phyloP scores from a whole-genome alignment of 768 basidiomycete species.

The Daedaleopsis nitida region DNA sequence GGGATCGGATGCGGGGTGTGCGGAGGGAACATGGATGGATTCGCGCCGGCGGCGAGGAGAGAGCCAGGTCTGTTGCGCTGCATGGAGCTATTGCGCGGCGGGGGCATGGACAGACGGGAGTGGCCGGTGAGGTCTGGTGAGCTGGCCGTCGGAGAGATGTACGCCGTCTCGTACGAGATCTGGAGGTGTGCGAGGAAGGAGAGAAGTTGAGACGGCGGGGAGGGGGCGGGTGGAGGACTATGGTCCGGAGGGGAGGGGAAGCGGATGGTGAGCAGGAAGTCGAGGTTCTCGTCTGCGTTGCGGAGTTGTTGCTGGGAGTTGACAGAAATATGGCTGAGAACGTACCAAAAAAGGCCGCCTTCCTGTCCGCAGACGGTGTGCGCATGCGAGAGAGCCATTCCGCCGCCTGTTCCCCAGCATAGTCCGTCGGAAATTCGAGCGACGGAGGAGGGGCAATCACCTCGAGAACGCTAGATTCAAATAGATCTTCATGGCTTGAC shows the following conservation, averaged over 20 bases:
- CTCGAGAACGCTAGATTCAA: conserved; percentile 58
- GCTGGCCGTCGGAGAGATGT: conserved; percentile 56
- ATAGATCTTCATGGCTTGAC: conserved; percentile 63
- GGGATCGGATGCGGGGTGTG: conserved; percentile 86
- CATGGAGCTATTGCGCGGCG: conserved; percentile 55
- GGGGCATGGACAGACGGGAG: conserved; percentile 39
- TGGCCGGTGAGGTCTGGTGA: conserved; percentile 31
- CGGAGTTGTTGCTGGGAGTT: not conserved
- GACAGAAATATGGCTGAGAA: not conserved
- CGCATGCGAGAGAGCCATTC: conserved; percentile 58
- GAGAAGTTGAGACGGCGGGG: conserved; percentile 45
- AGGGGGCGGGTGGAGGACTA: conserved; percentile 34
- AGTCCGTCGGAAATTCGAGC: conserved; percentile 56
- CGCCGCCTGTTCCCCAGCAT: conserved; percentile 36
- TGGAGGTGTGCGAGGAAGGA: conserved; percentile 70
- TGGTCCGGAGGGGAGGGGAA: conserved; percentile 25
- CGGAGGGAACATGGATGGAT: conserved; percentile 73
- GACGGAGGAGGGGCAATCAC: conserved; percentile 69
- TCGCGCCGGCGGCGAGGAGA: conserved; percentile 33
- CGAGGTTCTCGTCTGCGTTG: conserved; percentile 36
- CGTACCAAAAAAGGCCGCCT: conserved; percentile 77
- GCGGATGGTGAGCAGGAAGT: conserved; percentile 35
- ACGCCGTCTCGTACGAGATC: conserved; percentile 79
- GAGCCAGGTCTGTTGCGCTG: conserved; percentile 38
- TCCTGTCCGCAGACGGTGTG: conserved; percentile 49